Evolutionary conservation across 1,139 yeast genomes (phyloP).

Genomic region (Protomyces lactucae-debilis): DNA sequence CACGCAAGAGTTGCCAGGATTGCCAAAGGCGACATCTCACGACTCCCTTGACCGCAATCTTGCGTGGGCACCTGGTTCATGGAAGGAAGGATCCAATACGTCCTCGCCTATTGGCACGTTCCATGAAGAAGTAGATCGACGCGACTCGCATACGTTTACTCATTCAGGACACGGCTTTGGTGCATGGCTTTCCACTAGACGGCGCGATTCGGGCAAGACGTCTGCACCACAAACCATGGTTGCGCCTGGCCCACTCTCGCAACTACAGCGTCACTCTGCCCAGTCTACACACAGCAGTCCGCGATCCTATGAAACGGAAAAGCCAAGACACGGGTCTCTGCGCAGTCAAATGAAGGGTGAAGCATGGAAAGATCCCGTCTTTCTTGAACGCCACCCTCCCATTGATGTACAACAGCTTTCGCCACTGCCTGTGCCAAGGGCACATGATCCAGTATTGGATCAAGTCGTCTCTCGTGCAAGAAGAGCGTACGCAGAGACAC

Average conservation of each 20-base stretch:
- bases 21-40: neutral
- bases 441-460: neutral
- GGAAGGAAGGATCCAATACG: neutral
- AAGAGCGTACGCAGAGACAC: neutral
- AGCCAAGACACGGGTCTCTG: neutral
- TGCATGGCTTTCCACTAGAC: neutral
- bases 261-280: neutral
- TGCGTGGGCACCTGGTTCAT: slow-evolving; percentile 10
- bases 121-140: neutral
- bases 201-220: neutral
- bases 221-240: neutral
- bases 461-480: neutral
- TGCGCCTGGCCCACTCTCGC: neutral
- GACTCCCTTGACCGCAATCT: neutral
- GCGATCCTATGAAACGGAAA: neutral
- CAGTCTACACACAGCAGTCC: neutral
- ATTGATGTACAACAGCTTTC: neutral
- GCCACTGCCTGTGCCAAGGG: neutral
- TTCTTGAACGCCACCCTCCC: neutral
- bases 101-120: neutral
- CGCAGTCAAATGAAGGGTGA: neutral
- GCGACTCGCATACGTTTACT: neutral
- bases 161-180: neutral
- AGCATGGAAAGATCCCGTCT: neutral
- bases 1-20: neutral